Evolutionary conservation across 495 filamentous ascomycete species (phyloP), one percentile per base, ranked within the genome.

Genomic region (Aspergillus sclerotiicarbonarius): DNA sequence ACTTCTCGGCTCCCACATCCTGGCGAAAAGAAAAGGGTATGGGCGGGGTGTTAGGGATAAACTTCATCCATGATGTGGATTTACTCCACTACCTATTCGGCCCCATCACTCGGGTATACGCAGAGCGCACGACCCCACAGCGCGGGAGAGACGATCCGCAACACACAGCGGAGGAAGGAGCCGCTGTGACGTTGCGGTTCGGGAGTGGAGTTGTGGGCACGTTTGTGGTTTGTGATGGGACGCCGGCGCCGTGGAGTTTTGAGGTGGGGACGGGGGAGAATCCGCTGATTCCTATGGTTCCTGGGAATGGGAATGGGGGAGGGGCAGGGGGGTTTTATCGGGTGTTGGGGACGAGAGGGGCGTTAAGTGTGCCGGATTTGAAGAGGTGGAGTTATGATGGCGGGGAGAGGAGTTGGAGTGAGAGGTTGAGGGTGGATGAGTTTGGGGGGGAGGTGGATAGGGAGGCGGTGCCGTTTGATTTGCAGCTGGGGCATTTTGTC

Each of bases 11-110:
- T 0, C 74, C 76, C 4, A 66, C 67, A 0, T 72, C 73, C 56
- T 85, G 83, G 82, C 75, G 82, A 10, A 64, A 70, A 10, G 71
- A 62, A 2, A 46, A 58, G 0, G 46, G 56, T 1, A 67, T 62
- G n/a, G 73, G 72, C 25, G 82, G 83, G 21, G 77, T 80, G 0
- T 69, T 85, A n/a, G 64, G 78, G 16, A 83, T 85, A 51, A 86
- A 87, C 62, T 68, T 86, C 18, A 74, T 86, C 29, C 83, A 86
- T 60, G 84, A 87, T 49, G 71, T 85, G 43, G 84, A 87, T 60
- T 66, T 82, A 3, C 70, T 87, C 58, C 82, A 85, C 47, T 79
- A 81, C 65, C 65, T 87, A 6, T 75, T 85, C 43, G 84, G 84
- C 0, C 74, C 81, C 0, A 80, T 86, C 35, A 61, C 69, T 6